These are phyloP conservation scores for Acacia crassicarpa DNA, from an alignment of 306 rosid species.

Conservation along the genomic window DNA sequence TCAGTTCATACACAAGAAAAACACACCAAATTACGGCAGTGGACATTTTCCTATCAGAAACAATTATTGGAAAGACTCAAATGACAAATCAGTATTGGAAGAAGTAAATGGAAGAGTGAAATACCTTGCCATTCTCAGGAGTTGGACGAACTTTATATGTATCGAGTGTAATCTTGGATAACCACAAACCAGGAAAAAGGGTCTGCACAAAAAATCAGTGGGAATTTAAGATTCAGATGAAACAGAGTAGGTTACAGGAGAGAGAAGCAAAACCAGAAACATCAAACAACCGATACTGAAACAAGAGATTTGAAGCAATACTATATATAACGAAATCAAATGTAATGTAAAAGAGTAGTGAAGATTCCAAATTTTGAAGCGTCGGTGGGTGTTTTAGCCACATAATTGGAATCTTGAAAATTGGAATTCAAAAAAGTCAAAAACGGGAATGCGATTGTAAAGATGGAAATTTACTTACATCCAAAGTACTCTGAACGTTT, in stretches of 20 bases:
- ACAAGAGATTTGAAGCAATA: neutral
- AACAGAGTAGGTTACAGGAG: neutral
- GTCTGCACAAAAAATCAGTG: conserved; percentile 37
- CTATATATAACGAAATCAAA: neutral
- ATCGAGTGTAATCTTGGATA: conserved; percentile 70
- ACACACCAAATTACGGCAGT: no score
- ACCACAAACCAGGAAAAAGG: conserved; percentile 72
- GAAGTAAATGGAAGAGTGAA: neutral
- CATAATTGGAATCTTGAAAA: neutral
- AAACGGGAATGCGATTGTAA: neutral
- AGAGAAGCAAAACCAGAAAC: neutral
- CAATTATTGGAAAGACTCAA: neutral
- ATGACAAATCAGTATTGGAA: neutral
- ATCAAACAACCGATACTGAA: neutral
- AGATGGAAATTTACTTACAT: conserved; percentile 44
- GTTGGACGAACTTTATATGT: conserved; percentile 64
- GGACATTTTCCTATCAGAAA: neutral
- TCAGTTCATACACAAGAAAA: neutral
- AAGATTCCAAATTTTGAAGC: neutral
- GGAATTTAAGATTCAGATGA: neutral
- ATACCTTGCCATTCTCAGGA: conserved; percentile 66
- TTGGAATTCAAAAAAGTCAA: neutral
- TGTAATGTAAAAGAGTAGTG: neutral
- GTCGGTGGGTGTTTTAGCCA: neutral
- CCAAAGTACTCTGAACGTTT: conserved; percentile 61